phyloP scores from a whole-genome alignment of 78 protist genomes.

The Dictyostelium capitatum region DNA sequence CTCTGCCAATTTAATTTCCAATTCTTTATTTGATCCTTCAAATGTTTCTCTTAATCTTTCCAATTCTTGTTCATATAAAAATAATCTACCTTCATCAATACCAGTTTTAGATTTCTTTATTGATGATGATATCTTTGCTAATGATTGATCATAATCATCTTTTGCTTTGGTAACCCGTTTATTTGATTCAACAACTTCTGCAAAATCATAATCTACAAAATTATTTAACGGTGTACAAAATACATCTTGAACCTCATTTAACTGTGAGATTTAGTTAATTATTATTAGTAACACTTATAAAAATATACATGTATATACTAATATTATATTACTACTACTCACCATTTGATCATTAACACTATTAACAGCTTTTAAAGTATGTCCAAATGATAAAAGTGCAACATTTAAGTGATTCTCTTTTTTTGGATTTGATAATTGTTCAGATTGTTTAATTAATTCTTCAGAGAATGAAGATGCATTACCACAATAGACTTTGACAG shows the following conservation, averaged over 20 bases:
- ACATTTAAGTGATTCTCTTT: slow-evolving; percentile 30
- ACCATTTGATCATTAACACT: slow-evolving; percentile 79
- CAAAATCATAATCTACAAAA: slow-evolving; percentile 80
- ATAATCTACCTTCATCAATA: slow-evolving; percentile 51
- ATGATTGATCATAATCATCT: slow-evolving; percentile 60
- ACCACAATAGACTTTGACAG: slow-evolving; percentile 44
- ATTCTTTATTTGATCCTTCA: slow-evolving; percentile 56
- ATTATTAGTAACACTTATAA: neutral
- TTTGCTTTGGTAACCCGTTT: slow-evolving; percentile 59
- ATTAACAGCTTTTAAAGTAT: slow-evolving; percentile 65
- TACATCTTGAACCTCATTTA: slow-evolving; percentile 78
- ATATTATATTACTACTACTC: too few relatives aligned
- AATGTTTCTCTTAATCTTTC: slow-evolving; percentile 57
- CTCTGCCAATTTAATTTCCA: slow-evolving; percentile 58
- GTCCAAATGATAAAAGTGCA: slow-evolving; percentile 40
- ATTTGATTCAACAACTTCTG: slow-evolving; percentile 74
- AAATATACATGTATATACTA: neutral
- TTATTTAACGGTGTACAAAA: slow-evolving; percentile 73
- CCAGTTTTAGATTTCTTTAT: slow-evolving; percentile 62
- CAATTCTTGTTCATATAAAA: slow-evolving; percentile 63
- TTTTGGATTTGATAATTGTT: slow-evolving; percentile 45
- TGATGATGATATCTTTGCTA: slow-evolving; percentile 60
- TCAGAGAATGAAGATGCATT: slow-evolving; percentile 56
- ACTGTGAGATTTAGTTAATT: neutral
- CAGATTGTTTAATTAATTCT: slow-evolving; percentile 66